Conservation (phyloP, 352 stramenopile genomes). For the Phytopythium chamaehyphon region DNA sequence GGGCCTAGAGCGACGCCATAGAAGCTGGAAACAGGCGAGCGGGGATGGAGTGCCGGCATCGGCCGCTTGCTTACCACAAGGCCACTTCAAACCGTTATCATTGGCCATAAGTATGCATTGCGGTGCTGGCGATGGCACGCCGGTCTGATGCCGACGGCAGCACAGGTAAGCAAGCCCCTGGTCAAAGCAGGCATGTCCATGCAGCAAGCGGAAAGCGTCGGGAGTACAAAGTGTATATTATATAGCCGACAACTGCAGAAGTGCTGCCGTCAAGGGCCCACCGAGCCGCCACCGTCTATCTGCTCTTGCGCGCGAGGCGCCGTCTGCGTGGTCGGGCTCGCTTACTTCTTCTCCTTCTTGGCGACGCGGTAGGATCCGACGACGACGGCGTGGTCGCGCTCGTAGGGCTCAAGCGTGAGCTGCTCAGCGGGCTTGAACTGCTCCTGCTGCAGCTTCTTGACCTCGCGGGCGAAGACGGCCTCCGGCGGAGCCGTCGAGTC, state of each 20-base stretch:
- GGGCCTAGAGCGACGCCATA: slow-evolving; percentile 4
- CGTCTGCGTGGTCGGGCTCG: background rate
- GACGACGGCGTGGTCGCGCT: slow-evolving; percentile 98
- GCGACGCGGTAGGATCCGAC: slow-evolving; percentile 94
- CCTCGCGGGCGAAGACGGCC: slow-evolving; percentile 96
- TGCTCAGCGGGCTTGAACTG: slow-evolving; percentile 99
- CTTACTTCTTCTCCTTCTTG: slow-evolving; percentile 93
- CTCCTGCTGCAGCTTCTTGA: slow-evolving; percentile 98
- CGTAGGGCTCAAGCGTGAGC: slow-evolving; percentile 99
- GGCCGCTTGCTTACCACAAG: slow-evolving; percentile 6
- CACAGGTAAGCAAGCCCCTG: background rate
- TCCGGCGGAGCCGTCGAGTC: slow-evolving; percentile 98
- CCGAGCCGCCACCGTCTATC: background rate
- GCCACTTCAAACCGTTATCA: background rate
- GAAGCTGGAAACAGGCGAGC: background rate
- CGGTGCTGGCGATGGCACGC: background rate
- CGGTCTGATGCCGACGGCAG: background rate
- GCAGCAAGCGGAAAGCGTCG: background rate
- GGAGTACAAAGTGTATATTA: slow-evolving; percentile 9
- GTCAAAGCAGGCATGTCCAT: too few relatives aligned
- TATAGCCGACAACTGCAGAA: too few relatives aligned
- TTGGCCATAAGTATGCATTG: slow-evolving; percentile 3
- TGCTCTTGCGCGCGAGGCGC: too few relatives aligned
- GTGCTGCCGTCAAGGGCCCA: too few relatives aligned
- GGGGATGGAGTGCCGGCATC: slow-evolving; percentile 6